phyloP scores from a whole-genome alignment of 768 basidiomycete genomes.

The Suillus subaureus region DNA sequence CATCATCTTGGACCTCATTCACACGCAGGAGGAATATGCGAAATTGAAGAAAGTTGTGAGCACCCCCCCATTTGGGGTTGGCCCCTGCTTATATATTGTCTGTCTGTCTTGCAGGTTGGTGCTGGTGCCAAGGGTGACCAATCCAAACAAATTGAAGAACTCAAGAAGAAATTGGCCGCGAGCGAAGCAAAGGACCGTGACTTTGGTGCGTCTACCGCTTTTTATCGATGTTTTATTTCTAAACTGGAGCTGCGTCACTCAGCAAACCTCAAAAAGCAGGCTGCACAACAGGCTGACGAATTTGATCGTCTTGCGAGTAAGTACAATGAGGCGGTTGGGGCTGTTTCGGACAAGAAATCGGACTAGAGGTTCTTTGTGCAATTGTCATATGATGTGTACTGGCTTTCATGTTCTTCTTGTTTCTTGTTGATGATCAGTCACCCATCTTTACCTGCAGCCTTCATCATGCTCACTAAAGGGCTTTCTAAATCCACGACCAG shows the following conservation, averaged over 20 bases:
- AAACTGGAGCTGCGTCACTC: background rate
- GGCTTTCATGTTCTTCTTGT: background rate
- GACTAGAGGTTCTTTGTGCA: slow-evolving; percentile 43
- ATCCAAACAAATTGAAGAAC: slow-evolving; percentile 53
- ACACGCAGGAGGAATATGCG: slow-evolving; percentile 85
- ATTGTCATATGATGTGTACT: background rate
- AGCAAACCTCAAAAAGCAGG: slow-evolving; percentile 53
- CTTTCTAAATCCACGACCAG: background rate
- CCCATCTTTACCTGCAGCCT: background rate
- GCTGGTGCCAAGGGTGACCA: slow-evolving; percentile 33
- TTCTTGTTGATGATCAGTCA: background rate
- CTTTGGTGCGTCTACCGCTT: slow-evolving; percentile 49
- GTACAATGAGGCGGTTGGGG: slow-evolving; percentile 71
- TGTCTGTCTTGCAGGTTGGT: slow-evolving; percentile 31
- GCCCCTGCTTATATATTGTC: background rate
- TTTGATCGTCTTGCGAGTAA: slow-evolving; percentile 82
- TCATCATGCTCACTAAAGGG: background rate
- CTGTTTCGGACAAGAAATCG: slow-evolving; percentile 60
- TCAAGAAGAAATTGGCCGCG: slow-evolving; percentile 67
- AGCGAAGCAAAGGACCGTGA: slow-evolving; percentile 63
- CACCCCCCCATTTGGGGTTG: background rate
- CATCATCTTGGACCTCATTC: slow-evolving; percentile 89
- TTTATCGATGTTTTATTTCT: background rate
- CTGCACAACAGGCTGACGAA: slow-evolving; percentile 72
- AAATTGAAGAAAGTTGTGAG: slow-evolving; percentile 69